phyloP scores from a whole-genome alignment of 2,329 filamentous ascomycete genomes.

The Coleophoma cylindrospora region DNA sequence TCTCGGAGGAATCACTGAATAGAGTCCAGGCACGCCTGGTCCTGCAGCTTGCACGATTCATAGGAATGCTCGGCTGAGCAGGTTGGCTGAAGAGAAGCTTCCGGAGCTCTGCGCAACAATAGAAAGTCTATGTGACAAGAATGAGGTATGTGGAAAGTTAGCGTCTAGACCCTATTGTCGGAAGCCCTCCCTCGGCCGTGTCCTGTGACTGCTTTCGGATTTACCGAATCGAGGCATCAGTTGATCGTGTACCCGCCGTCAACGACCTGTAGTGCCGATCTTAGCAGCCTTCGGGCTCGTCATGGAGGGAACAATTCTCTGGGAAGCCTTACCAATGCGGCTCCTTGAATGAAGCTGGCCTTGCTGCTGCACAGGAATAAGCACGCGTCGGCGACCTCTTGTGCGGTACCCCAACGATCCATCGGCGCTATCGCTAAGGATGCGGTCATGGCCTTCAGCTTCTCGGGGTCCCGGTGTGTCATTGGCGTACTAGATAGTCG shows the following conservation, averaged over 20 bases:
- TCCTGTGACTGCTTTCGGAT: too few species aligned
- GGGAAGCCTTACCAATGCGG: constrained; percentile 40
- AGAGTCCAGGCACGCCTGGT: too few species aligned
- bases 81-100: too few species aligned
- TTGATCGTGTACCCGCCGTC: constrained; percentile 41
- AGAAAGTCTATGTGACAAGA: too few species aligned
- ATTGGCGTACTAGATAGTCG: constrained; percentile 32
- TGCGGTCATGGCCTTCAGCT: constrained; percentile 18
- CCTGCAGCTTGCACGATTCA: too few species aligned
- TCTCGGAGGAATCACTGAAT: too few species aligned
- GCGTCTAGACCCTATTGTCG: too few species aligned
- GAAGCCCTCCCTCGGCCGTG: too few species aligned
- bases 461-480: constrained; percentile 30
- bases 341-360: constrained; percentile 39
- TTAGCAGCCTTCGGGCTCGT: neutral
- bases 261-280: constrained; percentile 10
- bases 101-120: too few species aligned
- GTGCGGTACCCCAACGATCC: constrained; percentile 34
- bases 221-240: constrained; percentile 8
- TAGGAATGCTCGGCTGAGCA: too few species aligned
- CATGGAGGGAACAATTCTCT: constrained; percentile 22
- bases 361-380: constrained; percentile 39
- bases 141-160: too few species aligned
- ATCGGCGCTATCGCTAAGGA: constrained; percentile 29
- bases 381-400: constrained; percentile 41